Evolutionary conservation across 2,329 filamentous ascomycete species (phyloP).

Genomic region (Basipetospora chlamydospora): DNA sequence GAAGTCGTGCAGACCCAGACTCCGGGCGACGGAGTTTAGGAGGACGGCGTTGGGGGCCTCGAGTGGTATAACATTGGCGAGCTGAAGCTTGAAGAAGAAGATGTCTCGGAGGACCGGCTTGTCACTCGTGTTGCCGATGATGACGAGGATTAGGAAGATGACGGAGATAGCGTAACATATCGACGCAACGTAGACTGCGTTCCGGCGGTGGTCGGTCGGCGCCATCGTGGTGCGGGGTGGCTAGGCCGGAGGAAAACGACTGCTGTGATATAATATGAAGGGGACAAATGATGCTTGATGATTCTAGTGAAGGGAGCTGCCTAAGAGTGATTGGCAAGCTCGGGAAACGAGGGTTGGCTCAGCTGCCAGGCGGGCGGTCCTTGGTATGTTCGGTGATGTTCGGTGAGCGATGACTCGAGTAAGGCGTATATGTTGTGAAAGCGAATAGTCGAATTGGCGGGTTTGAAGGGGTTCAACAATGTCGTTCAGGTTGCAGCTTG

Average conservation of each 20-base stretch:
- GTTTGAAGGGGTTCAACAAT: no score
- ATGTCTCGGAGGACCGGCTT: constrained; percentile 49
- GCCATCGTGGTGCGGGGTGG: background rate
- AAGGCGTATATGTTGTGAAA: background rate
- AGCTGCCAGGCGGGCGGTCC: no score
- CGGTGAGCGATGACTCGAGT: no score
- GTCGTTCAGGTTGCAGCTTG: background rate
- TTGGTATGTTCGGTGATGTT: no score
- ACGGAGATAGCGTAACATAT: constrained; percentile 60
- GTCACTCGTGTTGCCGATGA: constrained; percentile 60
- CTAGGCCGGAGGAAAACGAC: no score
- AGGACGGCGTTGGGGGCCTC: constrained; percentile 57
- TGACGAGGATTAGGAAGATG: constrained; percentile 65
- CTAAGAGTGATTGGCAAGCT: no score
- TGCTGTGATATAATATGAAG: no score
- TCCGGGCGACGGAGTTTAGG: constrained; percentile 77
- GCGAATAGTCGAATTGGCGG: no score
- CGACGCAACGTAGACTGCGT: constrained; percentile 50
- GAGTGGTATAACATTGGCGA: constrained; percentile 66
- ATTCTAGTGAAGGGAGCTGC: no score
- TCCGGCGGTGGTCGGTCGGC: constrained; percentile 29
- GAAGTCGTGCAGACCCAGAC: constrained; percentile 81
- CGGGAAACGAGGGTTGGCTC: no score
- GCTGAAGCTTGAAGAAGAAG: constrained; percentile 74
- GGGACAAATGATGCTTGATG: no score